Percentiles rank a stretch among this genome's conserved stretches.
These are phyloP conservation scores for Fusarium chaquense DNA, from an alignment of 2,329 filamentous ascomycete species.

Conservation along the genomic window DNA sequence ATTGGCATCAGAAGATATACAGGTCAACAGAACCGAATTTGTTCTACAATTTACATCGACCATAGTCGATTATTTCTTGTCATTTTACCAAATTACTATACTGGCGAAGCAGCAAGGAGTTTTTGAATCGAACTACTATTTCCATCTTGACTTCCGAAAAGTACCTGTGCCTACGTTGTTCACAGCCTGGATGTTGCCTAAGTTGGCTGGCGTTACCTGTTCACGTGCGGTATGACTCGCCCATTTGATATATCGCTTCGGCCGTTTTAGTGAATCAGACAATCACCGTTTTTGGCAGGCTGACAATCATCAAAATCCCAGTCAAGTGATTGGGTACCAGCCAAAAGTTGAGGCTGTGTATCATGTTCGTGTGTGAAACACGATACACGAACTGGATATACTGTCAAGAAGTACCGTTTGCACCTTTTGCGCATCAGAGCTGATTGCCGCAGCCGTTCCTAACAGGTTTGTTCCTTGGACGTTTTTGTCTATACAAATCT, in stretches of 20 bases:
- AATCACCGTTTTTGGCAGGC: slow-evolving; percentile 20
- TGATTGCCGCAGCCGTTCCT: slow-evolving; percentile 15
- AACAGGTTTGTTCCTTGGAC: not conserved
- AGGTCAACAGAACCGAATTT: slow-evolving; percentile 3
- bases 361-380: slow-evolving; percentile 30
- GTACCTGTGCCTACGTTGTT: not conserved
- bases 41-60: not conserved
- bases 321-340: slow-evolving; percentile 34
- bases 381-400: slow-evolving; percentile 6
- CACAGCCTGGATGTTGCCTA: not conserved
- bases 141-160: not conserved
- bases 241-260: slow-evolving; percentile 6
- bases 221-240: not conserved
- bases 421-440: slow-evolving; percentile 17
- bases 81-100: slow-evolving; percentile 5
- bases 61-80: slow-evolving; percentile 15
- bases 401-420: slow-evolving; percentile 7
- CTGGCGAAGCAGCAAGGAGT: slow-evolving; percentile 25
- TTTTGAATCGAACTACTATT: slow-evolving; percentile 30
- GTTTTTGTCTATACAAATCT: slow-evolving; percentile 8
- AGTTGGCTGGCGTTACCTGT: not conserved
- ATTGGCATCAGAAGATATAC: not conserved
- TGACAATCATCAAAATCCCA: not conserved
- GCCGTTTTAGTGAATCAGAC: slow-evolving; percentile 10
- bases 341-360: slow-evolving; percentile 5